Base-by-base conservation (phyloP, 148 eudicot genomes). In the Persicaria maculosa region DNA sequence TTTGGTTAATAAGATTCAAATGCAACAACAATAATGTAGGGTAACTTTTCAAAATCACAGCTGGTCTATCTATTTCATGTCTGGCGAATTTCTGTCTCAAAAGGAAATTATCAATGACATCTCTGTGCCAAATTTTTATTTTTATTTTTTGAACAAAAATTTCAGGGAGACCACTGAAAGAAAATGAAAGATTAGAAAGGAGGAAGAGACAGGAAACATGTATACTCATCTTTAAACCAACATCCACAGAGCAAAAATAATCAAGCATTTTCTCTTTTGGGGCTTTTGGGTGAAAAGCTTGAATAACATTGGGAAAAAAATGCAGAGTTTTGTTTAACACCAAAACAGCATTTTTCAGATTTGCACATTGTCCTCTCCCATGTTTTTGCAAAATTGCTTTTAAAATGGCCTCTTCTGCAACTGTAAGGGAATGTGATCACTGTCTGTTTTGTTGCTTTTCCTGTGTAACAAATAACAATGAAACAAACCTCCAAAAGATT, bases 201-300 rank as follows among this genome's bases (percentile, higher is more conserved):
- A 65, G 40, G 70, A 65, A 40, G 70, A 40, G 70, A 65, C 70
- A 65, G 70, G 70, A 14, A 65, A 65, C 70, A 65, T 65, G 70
- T 65, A 65, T 36, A 65, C 46, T 65, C 70, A 36, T 65, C 70
- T 65, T 65, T 65, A 65, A 14, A 65, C 70, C 70, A 65, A 65
- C 70, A 65, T 65, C 36, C 9, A 65, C 70, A 65, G 19, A 40
- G 17, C 70, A 36, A 65, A 65, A 65, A 65, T 43, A 36, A 40
- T 65, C 47, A 40, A 61, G 44, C 44, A 61, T 61, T 61, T 22
- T 25, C 68, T 31, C 68, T 25, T 61, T 31, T 61, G 43, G 67
- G 15, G 12, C 11, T 61, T 61, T 61, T 9, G 4, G 68, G 44
- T 25, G n/a, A 59, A 59, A 59, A 59, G 67, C 12, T 59, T 59